Evolutionary conservation across 1,284 basidiomycete genomes (phyloP).

Genomic region (Boletus semigastroideus): DNA sequence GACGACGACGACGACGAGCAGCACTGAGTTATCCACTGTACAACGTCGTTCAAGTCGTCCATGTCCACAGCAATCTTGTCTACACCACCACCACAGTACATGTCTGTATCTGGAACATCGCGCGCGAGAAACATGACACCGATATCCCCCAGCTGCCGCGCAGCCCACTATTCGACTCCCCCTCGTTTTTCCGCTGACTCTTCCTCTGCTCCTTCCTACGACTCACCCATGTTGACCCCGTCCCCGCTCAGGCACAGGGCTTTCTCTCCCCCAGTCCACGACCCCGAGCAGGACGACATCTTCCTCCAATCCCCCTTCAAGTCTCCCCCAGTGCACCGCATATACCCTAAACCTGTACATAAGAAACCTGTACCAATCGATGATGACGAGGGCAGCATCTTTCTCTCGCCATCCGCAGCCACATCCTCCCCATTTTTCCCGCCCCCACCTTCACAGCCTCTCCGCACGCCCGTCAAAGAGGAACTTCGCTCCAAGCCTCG

Average conservation of each 20-base stretch:
- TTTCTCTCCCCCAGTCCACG: constrained; percentile 36
- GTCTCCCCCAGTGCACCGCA: constrained; percentile 41
- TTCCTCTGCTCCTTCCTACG: constrained; percentile 37
- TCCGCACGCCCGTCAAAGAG: constrained; percentile 57
- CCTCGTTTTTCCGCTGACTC: constrained; percentile 30
- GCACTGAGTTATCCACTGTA: constrained; percentile 19
- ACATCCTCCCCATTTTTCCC: constrained; percentile 40
- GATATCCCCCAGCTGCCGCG: constrained; percentile 48
- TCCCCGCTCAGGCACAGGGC: constrained; percentile 54
- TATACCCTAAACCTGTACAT: constrained; percentile 33
- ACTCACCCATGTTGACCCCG: constrained; percentile 59
- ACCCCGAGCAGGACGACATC: constrained; percentile 45
- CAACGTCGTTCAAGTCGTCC: constrained; percentile 10
- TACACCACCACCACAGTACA: constrained; percentile 38
- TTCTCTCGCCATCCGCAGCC: constrained; percentile 47
- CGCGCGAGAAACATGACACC: constrained; percentile 46
- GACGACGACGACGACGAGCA: constrained; percentile 11
- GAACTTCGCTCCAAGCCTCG: constrained; percentile 33
- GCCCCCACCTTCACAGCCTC: constrained; percentile 43
- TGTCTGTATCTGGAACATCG: constrained; percentile 35
- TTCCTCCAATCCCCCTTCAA: constrained; percentile 56
- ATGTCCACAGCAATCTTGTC: constrained; percentile 38
- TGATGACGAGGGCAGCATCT: constrained; percentile 56
- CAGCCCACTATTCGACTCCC: constrained; percentile 39
- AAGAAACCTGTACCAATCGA: constrained; percentile 51